These are phyloP conservation scores for Candida alai DNA, from an alignment of 805 yeast species.

Conservation along the genomic window DNA sequence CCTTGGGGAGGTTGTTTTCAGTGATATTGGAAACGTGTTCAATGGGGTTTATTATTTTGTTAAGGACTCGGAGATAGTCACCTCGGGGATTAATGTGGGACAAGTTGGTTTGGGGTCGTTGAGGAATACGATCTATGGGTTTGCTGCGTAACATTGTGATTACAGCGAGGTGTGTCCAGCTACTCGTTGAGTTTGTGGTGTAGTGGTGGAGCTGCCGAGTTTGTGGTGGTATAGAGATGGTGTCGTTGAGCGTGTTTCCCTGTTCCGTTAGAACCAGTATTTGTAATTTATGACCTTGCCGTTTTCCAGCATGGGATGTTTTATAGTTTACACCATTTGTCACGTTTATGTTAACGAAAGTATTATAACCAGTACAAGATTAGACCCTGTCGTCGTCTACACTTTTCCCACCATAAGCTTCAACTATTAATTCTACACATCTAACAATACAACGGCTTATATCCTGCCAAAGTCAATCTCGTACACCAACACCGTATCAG, in stretches of 20 bases:
- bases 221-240: too few relatives aligned
- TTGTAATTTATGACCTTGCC: too few relatives aligned
- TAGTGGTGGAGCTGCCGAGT: too few relatives aligned
- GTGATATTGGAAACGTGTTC: conserved; percentile 12
- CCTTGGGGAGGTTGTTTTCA: conserved; percentile 9
- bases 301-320: too few relatives aligned
- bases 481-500: conserved; percentile 79
- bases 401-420: conserved; percentile 1
- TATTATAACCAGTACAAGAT: too few relatives aligned
- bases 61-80: conserved; percentile 16
- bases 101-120: conserved; percentile 35
- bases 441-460: too few relatives aligned
- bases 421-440: conserved; percentile 1
- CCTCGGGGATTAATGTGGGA: conserved; percentile 18
- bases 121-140: conserved; percentile 25
- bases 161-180: neutral
- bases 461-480: conserved; percentile 54
- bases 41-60: conserved; percentile 12
- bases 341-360: too few relatives aligned
- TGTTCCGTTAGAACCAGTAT: too few relatives aligned
- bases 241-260: too few relatives aligned
- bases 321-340: too few relatives aligned
- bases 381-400: conserved; percentile 1
- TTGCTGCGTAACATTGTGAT: conserved; percentile 3
- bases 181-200: too few relatives aligned